Base-by-base conservation (phyloP, 345 rosid genomes). In the Citrus inodora region DNA sequence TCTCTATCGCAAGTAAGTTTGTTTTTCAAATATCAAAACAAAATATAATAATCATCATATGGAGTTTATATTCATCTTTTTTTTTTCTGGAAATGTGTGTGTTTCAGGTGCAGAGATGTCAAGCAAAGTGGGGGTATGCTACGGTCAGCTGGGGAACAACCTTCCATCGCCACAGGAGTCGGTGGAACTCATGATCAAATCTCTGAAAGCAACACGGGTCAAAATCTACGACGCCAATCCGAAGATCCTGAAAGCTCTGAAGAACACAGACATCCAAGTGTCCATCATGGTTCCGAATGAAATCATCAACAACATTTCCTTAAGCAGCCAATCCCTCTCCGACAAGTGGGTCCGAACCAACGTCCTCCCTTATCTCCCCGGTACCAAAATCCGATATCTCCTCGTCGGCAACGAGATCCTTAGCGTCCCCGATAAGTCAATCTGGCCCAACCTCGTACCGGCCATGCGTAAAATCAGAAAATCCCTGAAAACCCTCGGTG, bases 331-430 rank as follows among this genome's bases (percentile, higher is more conserved):
- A 7, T 11, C 83, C 22, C 79, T 90, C 16, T 82, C 95, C 32
- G 94, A 95, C 76, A 76, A 83, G 0, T 95, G 97, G 98, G 88
- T 91, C 37, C 63, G 30, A 5, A 82, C 84, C 82, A 89, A 92
- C 56, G 87, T 94, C 68, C 81, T 88, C 11, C 90, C 90, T 5
- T 87, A 84, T 79, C 85, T 87, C 79, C 89, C 91, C 1, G 67
- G 64, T 46, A 91, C 92, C 84, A 87, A 85, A 84, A 95, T 95
- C 87, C 92, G 97, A 16, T 95, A 93, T 82, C 92, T 95, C 81
- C 90, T 95, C 30, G 90, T 92, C 69, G 98, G 98, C 22, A 93
- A 95, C 85, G 97, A 92, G 85, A 87, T 95, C 84, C 91, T 93
- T 59, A 83, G 89, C 56, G 58, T 48, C 17, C 5, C 83, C 16